phyloP scores from a whole-genome alignment of 2,329 filamentous ascomycete species.

The Clonostachys sp. region DNA sequence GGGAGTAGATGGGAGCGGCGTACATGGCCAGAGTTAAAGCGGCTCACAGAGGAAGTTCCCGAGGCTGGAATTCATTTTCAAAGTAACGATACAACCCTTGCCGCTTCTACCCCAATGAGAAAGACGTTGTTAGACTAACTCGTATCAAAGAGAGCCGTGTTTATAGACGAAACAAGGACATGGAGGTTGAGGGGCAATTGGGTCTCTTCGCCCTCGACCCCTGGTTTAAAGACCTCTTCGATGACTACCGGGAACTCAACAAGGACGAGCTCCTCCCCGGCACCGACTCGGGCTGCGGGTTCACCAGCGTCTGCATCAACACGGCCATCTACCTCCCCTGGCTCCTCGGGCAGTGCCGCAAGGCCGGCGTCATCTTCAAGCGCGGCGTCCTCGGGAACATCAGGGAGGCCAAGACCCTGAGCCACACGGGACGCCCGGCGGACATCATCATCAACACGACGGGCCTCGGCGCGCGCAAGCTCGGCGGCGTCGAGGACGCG shows the following conservation, averaged over 20 bases:
- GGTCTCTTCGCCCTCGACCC: conserved; percentile 56
- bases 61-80: conserved; percentile 81
- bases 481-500: conserved; percentile 78
- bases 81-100: conserved; percentile 29
- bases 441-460: conserved; percentile 87
- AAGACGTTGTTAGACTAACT: too few species aligned
- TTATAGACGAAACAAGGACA: conserved; percentile 47
- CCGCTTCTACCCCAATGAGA: too few species aligned
- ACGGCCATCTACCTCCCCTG: conserved; percentile 83
- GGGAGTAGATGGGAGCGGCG: conserved; percentile 54
- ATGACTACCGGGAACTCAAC: conserved; percentile 63
- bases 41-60: conserved; percentile 58
- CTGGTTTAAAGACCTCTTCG: conserved; percentile 70
- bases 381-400: conserved; percentile 66
- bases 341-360: conserved; percentile 75
- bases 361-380: conserved; percentile 64
- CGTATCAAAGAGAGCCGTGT: too few species aligned
- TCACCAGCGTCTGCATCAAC: conserved; percentile 89
- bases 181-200: conserved; percentile 11
- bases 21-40: conserved; percentile 60
- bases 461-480: conserved; percentile 66
- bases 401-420: conserved; percentile 52
- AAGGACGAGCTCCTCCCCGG: conserved; percentile 55
- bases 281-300: conserved; percentile 68
- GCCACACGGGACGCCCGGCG: conserved; percentile 50